phyloP scores from a whole-genome alignment of 768 basidiomycete genomes.

The Inosperma sp. region DNA sequence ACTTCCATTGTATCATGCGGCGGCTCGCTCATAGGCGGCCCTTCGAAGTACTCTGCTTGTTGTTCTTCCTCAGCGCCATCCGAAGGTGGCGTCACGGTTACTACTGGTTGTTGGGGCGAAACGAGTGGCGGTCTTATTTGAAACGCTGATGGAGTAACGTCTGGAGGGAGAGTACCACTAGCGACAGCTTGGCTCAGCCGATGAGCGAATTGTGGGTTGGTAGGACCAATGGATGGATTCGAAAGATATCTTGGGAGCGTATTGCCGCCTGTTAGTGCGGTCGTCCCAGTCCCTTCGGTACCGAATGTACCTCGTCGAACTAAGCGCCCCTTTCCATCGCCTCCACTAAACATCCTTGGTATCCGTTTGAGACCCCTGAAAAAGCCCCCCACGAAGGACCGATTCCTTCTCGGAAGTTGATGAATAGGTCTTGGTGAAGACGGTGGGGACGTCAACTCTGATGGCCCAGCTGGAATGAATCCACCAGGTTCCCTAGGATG shows the following conservation, averaged over 20 bases:
- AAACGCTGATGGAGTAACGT: constrained; percentile 19
- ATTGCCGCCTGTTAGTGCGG: constrained; percentile 31
- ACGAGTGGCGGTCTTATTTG: constrained; percentile 14
- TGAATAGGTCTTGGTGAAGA: constrained; percentile 5
- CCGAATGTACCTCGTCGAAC: constrained; percentile 27
- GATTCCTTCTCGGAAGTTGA: constrained; percentile 7
- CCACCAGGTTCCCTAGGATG: neutral
- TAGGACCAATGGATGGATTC: constrained; percentile 37
- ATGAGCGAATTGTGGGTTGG: constrained; percentile 32
- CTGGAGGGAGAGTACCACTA: constrained; percentile 25
- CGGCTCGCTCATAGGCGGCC: constrained; percentile 19
- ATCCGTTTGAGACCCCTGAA: constrained; percentile 34
- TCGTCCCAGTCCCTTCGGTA: constrained; percentile 28
- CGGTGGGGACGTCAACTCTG: constrained; percentile 6
- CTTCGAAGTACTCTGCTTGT: constrained; percentile 22
- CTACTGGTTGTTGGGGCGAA: constrained; percentile 14
- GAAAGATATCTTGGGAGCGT: constrained; percentile 35
- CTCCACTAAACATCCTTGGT: constrained; percentile 31
- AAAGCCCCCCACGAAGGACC: constrained; percentile 38
- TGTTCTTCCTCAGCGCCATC: constrained; percentile 27
- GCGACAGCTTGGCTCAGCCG: constrained; percentile 30
- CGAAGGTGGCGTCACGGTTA: constrained; percentile 33
- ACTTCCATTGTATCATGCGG: constrained; percentile 2
- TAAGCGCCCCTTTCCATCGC: constrained; percentile 17
- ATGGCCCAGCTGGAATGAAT: constrained; percentile 5